Percentiles rank a stretch among this genome's conserved stretches.
Conservation (phyloP, 1,284 basidiomycete genomes). For the Ceratobasidium sp. region DNA sequence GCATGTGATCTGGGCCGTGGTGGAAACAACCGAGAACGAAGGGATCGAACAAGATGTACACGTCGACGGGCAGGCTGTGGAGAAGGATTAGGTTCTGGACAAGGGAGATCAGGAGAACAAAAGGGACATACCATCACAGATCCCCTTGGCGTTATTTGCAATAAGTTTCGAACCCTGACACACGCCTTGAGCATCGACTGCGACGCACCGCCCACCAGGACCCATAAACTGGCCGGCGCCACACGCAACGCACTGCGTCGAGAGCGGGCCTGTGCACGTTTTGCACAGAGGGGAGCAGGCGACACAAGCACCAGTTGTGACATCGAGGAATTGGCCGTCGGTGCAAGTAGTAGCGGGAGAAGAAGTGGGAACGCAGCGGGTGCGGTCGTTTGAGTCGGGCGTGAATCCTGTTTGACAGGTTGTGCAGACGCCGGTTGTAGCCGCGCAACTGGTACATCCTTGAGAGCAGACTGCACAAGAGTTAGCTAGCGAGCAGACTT, state of each 20-base stretch:
- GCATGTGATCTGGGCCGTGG: constrained; percentile 72
- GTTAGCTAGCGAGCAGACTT: not conserved
- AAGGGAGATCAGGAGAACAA: not conserved
- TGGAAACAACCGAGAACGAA: constrained; percentile 73
- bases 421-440: constrained; percentile 72
- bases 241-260: constrained; percentile 76
- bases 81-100: not conserved
- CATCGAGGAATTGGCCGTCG: constrained; percentile 69
- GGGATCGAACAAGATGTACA: constrained; percentile 80
- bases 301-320: constrained; percentile 61
- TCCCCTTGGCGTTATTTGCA: constrained; percentile 80
- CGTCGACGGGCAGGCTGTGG: constrained; percentile 75
- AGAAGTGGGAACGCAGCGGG: constrained; percentile 68
- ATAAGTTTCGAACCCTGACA: constrained; percentile 75
- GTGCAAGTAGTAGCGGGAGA: constrained; percentile 70
- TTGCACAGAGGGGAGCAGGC: constrained; percentile 72
- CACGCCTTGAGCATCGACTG: constrained; percentile 71
- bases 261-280: constrained; percentile 74
- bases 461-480: constrained; percentile 67
- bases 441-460: constrained; percentile 75
- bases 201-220: constrained; percentile 62
- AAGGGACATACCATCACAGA: constrained; percentile 75
- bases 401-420: constrained; percentile 76
- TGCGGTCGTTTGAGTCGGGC: constrained; percentile 70
- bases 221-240: constrained; percentile 64